Conservation (phyloP, 2,329 filamentous ascomycete genomes). For the Talaromyces marneffei region DNA sequence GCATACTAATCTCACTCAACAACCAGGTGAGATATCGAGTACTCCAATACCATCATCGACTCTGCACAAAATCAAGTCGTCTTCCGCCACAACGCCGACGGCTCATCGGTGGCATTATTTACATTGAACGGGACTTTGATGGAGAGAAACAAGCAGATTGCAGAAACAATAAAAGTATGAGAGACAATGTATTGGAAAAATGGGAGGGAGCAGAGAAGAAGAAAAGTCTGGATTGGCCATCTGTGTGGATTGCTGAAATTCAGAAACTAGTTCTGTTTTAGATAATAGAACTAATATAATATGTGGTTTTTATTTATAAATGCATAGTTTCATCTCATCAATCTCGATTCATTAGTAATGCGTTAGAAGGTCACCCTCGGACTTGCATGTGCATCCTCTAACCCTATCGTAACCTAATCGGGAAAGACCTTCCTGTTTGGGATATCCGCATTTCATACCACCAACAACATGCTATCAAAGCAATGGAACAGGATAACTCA, state of each 20-base stretch:
- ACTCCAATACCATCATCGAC: background rate
- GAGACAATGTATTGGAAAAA: too few species aligned
- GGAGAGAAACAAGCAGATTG: too few species aligned
- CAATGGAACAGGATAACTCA: background rate
- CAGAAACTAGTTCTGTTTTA: background rate
- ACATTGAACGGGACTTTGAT: background rate
- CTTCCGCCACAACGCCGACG: background rate
- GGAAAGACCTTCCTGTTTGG: background rate
- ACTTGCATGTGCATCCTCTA: too few species aligned
- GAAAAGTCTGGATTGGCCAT: background rate
- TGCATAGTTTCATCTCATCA: too few species aligned
- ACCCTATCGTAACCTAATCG: background rate
- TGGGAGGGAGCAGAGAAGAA: background rate
- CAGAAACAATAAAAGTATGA: too few species aligned
- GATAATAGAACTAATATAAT: background rate
- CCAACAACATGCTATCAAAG: background rate
- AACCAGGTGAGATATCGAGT: background rate
- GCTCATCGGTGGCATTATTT: background rate
- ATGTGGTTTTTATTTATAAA: too few species aligned
- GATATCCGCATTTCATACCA: background rate
- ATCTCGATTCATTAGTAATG: too few species aligned
- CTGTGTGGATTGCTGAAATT: too few species aligned
- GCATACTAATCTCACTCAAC: background rate
- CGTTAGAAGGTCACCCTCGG: background rate
- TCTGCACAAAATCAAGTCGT: background rate